Evolutionary conservation across 2,329 filamentous ascomycete genomes (phyloP), one percentile per base, ranked within the genome.

Genomic region (Fusarium sp.): DNA sequence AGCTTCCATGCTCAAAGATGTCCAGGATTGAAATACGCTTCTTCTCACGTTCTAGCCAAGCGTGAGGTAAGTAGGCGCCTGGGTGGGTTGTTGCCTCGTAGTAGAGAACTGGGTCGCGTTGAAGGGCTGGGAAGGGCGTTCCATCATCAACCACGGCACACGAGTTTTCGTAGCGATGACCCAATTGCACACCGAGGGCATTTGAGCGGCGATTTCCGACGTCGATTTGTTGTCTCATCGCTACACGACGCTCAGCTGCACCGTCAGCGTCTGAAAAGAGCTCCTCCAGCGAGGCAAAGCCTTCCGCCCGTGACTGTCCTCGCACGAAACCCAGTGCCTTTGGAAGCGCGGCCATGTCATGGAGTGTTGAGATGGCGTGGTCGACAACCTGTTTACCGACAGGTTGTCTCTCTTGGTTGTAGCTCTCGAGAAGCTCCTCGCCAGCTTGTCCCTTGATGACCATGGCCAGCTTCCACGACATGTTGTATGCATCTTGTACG

Each of bases 31-130:
- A 89, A n/a, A 87, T 78, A 10, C 64, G 64, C 7, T n/a, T 56
- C 49, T 77, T 18, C 79, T 69, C n/a, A 74, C 25, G 81, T 75
- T 88, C 85, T 10, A 90, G 75, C 88, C 88, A 90, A 0, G 82
- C 87, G 75, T 91, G 88, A 2, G 89, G 88, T 13, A 90, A 75
- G 6, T 87, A 80, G 31, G 81, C 80, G 6, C 88, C 89, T 1
- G 88, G 88, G 69, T 84, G 89, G 3, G 88, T 90, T 42, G 77
- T 83, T 27, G 81, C 79, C 38, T 80, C 76, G 64, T 85, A 80
- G 46, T 82, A 74, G 10, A 82, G 73, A 4, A 84, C 79, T 0
- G 78, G 75, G 61, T 87, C 83, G 8, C 79, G 69, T 6, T 67
- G 64, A 6, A 71, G 61, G 6, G 46, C 18, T 8, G 67, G 67